These are phyloP conservation scores for Chlorella vulgaris DNA, from an alignment of 139 green algal species.

Conservation along the genomic window DNA sequence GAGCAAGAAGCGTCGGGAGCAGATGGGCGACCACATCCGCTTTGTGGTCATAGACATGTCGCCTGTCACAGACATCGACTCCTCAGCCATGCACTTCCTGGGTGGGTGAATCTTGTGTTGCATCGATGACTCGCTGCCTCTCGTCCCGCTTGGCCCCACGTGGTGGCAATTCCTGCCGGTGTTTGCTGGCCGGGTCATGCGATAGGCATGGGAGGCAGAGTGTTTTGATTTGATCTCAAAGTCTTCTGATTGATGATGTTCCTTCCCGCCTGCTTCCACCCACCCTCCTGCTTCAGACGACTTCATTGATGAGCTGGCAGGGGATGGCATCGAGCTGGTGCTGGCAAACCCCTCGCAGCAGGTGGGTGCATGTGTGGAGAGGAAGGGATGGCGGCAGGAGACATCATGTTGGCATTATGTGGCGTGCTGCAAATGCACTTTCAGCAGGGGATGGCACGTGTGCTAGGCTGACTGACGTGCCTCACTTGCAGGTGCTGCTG, in stretches of 20 bases:
- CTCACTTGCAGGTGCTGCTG: slow-evolving; percentile 17
- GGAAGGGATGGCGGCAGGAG: too few species aligned
- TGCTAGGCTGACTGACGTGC: too few species aligned
- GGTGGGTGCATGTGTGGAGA: background rate
- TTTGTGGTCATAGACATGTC: slow-evolving; percentile 31
- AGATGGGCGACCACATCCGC: slow-evolving; percentile 30
- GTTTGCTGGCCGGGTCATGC: too few species aligned
- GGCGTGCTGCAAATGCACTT: background rate
- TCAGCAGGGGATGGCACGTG: too few species aligned
- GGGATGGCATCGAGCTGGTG: slow-evolving; percentile 23
- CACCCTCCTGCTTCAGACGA: slow-evolving; percentile 13
- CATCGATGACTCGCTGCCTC: too few species aligned
- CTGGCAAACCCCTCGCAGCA: slow-evolving; percentile 33
- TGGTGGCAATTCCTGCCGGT: too few species aligned
- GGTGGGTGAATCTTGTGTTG: background rate
- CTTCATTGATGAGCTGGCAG: slow-evolving; percentile 22
- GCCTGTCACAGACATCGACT: slow-evolving; percentile 31
- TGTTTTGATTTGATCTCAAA: too few species aligned
- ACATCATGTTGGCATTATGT: too few species aligned
- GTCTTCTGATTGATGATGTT: too few species aligned
- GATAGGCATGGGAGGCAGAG: too few species aligned
- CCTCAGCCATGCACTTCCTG: slow-evolving; percentile 28
- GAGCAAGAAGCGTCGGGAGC: slow-evolving; percentile 9
- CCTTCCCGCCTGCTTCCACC: too few species aligned
- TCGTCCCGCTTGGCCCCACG: too few species aligned